phyloP scores from a whole-genome alignment of 139 green algal genomes.

The Chlorella sp. region DNA sequence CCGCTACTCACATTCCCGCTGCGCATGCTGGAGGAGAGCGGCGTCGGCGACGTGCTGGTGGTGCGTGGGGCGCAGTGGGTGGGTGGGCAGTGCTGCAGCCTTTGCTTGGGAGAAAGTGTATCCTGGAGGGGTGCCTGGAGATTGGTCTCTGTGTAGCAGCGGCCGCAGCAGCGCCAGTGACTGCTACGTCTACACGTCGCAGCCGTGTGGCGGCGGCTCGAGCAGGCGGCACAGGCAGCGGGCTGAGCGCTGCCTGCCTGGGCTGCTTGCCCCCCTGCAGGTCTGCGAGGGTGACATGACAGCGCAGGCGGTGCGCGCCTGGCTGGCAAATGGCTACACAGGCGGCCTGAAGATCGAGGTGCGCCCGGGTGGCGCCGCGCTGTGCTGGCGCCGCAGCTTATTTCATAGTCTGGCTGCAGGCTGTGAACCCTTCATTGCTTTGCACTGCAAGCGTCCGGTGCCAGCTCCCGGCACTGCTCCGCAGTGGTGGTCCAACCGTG shows the following conservation, averaged over 20 bases:
- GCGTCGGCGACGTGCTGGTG: constrained; percentile 75
- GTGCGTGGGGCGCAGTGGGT: constrained; percentile 38
- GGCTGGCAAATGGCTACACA: constrained; percentile 56
- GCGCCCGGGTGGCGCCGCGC: neutral
- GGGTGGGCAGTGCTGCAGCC: neutral
- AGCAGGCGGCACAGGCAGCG: neutral
- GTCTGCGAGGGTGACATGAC: constrained; percentile 67
- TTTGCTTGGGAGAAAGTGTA: neutral
- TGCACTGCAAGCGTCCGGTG: neutral
- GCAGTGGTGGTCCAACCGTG: neutral
- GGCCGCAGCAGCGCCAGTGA: too few species aligned
- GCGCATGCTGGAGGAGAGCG: constrained; percentile 64
- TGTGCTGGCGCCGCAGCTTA: too few species aligned
- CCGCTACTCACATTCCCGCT: constrained; percentile 83
- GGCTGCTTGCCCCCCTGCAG: constrained; percentile 6
- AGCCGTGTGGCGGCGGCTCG: neutral
- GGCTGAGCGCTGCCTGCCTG: neutral
- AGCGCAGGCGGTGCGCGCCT: constrained; percentile 54
- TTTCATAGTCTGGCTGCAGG: too few species aligned
- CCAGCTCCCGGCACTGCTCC: too few species aligned
- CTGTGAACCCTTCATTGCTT: neutral
- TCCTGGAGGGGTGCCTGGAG: too few species aligned
- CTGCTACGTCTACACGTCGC: neutral
- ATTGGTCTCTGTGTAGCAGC: too few species aligned
- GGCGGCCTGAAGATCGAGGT: constrained; percentile 61